Evolutionary conservation across 805 yeast genomes (phyloP).

Genomic region (Clavispora santaluciae): DNA sequence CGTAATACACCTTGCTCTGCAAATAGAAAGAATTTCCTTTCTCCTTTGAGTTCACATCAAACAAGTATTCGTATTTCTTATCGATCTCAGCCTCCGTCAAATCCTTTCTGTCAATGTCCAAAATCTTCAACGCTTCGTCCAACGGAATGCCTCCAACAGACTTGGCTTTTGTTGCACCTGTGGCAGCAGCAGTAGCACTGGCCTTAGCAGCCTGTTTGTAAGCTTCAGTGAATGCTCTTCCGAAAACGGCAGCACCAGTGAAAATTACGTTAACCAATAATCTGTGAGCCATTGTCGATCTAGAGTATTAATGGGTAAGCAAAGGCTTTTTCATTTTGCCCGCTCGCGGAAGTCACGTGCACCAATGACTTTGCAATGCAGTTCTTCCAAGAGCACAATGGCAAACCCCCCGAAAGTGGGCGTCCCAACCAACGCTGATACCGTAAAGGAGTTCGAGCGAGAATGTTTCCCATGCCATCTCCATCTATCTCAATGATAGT

Average conservation of each 20-base stretch:
- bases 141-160: slow-evolving; percentile 75
- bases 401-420: no score
- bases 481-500: no score
- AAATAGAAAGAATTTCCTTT: slow-evolving; percentile 94
- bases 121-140: slow-evolving; percentile 87
- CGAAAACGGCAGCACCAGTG: slow-evolving; percentile 94
- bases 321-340: neutral
- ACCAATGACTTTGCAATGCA: no score
- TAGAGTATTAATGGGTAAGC: neutral
- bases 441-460: no score
- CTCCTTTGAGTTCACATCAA: slow-evolving; percentile 85
- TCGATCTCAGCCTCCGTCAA: slow-evolving; percentile 56
- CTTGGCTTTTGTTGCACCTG: slow-evolving; percentile 36
- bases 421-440: no score
- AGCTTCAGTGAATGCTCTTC: slow-evolving; percentile 94
- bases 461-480: no score
- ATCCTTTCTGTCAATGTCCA: slow-evolving; percentile 64
- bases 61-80: slow-evolving; percentile 73
- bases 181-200: slow-evolving; percentile 55
- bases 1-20: slow-evolving; percentile 89
- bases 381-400: neutral
- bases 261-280: slow-evolving; percentile 81
- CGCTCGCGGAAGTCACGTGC: neutral
- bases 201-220: slow-evolving; percentile 95
- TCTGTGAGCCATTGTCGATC: slow-evolving; percentile 71